Base-by-base conservation (phyloP, 179 eudicot species). In the Spinacia oleracea region DNA sequence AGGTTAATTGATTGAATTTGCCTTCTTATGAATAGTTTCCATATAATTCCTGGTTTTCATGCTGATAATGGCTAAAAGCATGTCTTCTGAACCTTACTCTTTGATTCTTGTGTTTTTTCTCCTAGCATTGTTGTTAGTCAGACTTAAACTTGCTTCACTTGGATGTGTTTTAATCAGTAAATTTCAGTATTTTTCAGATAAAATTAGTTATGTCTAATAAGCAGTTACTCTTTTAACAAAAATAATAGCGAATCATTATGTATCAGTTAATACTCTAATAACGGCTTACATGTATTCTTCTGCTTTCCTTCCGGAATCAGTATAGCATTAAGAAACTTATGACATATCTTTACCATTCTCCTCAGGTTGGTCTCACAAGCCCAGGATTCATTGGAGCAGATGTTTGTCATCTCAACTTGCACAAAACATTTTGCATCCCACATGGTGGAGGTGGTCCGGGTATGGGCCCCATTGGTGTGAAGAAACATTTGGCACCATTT, bases 391-490 rank as follows among this genome's bases (percentile, higher is more conserved):
- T 95, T 51, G 98, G 98, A 75, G 98, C 98, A 18, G 98, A 95
- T 90, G 98, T 95, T 83, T 95, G 98, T 79, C 98, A 95, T 90
- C 97, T 95, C 77, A 95, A 95, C 85, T 89, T 95, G 78, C 98
- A 95, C 84, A 95, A 95, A 86, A 95, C 98, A 69, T 95, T 95
- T 81, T 95, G 98, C 86, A 95, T 95, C 83, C 98, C 98, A 11
- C 98, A 95, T 45, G 98, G 98, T 56, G 98, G 98, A 83, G 98
- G 98, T 79, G 98, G 98, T 50, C 98, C 98, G 48, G 98, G 98
- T 73, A 95, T 95, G 98, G 98, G 98, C 50, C 98, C 98, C 70
- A 95, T 95, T 87, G 98, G 98, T 77, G 98, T 95, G 80, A 95
- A 95, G 90, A 91, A 95, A 72, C 98, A 95, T 73, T 87, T 95